Evolutionary conservation across 1,139 yeast species (phyloP).

Genomic region (Protomyces inouyei): DNA sequence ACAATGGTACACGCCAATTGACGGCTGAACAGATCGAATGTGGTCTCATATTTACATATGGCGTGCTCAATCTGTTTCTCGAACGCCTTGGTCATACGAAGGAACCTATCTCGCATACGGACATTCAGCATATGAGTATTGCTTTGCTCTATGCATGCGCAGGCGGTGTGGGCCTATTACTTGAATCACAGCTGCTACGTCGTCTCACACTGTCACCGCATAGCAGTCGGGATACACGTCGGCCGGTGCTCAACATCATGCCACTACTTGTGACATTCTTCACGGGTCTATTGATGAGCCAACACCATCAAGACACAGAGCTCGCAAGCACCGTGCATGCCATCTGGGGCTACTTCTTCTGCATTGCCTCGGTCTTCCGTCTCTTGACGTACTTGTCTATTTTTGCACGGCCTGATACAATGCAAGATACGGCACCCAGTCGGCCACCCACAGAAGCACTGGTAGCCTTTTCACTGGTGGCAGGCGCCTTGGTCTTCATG

Average conservation of each 20-base stretch:
- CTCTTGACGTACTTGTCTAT: constrained; percentile 60
- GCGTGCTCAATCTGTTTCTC: constrained; percentile 77
- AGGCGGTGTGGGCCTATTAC: constrained; percentile 81
- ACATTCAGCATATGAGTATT: constrained; percentile 88
- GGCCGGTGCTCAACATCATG: constrained; percentile 61
- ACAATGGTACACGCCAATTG: constrained; percentile 40
- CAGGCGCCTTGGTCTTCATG: constrained; percentile 91
- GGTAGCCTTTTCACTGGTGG: constrained; percentile 67
- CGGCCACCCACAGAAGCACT: constrained; percentile 82
- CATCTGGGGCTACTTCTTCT: constrained; percentile 86
- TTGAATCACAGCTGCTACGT: constrained; percentile 55
- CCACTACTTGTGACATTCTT: constrained; percentile 89
- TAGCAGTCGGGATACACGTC: constrained; percentile 25
- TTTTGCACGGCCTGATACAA: constrained; percentile 49
- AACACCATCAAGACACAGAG: constrained; percentile 77
- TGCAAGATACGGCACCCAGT: constrained; percentile 44
- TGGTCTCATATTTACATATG: constrained; percentile 75
- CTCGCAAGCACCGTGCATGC: constrained; percentile 73
- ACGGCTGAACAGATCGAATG: constrained; percentile 67
- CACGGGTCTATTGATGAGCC: constrained; percentile 97
- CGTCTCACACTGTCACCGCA: constrained; percentile 33
- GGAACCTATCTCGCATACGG: constrained; percentile 85
- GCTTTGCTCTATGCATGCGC: constrained; percentile 92
- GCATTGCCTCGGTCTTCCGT: constrained; percentile 73
- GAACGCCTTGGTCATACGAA: constrained; percentile 77